Conservation (phyloP, 2,329 filamentous ascomycete species). For the Colletotrichum sp. region DNA sequence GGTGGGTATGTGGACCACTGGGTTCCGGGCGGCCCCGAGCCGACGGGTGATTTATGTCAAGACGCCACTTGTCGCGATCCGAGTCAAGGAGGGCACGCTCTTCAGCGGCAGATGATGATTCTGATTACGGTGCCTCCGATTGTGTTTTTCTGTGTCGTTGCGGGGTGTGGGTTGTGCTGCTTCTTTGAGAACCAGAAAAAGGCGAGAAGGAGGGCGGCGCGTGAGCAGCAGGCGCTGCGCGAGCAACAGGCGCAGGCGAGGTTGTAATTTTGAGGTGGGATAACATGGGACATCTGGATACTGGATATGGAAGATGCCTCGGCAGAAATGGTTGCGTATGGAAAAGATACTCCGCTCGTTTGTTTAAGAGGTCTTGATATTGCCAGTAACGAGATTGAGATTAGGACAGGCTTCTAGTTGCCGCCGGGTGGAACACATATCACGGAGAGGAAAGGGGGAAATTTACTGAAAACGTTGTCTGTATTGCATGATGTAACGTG, state of each 20-base stretch:
- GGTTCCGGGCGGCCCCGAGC: not conserved
- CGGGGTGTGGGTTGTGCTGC: not conserved
- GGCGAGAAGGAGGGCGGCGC: not conserved
- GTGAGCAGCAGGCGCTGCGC: too few species aligned
- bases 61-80: not conserved
- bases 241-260: not conserved
- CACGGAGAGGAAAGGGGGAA: too few species aligned
- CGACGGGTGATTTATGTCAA: not conserved
- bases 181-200: not conserved
- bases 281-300: too few species aligned
- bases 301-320: too few species aligned
- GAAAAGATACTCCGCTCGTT: rapidly evolving
- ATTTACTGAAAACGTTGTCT: too few species aligned
- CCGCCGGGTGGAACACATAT: too few species aligned
- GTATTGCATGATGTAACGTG: too few species aligned
- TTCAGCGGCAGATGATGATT: not conserved
- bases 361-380: too few species aligned
- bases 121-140: not conserved
- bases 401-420: rapidly evolving
- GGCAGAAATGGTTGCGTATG: too few species aligned
- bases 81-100: not conserved
- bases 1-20: not conserved
- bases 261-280: not conserved
- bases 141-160: not conserved
- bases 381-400: too few species aligned